Percentiles rank a stretch among this genome's conserved stretches.
Conservation (phyloP, 2,329 filamentous ascomycete genomes). For the Fusarium sp. region DNA sequence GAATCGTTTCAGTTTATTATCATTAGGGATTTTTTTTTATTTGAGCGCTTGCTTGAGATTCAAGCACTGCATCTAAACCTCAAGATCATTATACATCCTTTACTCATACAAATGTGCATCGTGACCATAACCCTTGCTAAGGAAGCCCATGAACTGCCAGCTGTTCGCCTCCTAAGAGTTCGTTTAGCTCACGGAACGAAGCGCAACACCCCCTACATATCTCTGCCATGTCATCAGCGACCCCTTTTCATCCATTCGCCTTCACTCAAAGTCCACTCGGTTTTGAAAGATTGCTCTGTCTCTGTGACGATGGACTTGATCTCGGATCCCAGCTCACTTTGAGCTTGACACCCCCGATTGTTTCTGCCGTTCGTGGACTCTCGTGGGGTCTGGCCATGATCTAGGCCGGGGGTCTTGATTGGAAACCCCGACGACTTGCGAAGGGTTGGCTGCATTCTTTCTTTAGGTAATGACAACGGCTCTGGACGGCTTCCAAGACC, state of each 20-base stretch:
- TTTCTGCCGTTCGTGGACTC: not conserved
- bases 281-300: conserved; percentile 17
- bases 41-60: not conserved
- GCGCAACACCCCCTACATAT: not conserved
- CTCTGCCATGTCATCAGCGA: not conserved
- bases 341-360: not conserved
- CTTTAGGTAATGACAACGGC: not conserved
- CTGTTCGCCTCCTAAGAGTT: not conserved
- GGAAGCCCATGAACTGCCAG: not conserved
- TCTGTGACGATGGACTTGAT: not conserved
- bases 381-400: not conserved
- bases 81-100: not conserved
- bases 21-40: not conserved
- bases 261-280: conserved; percentile 30
- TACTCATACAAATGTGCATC: not conserved
- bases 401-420: not conserved
- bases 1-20: not conserved
- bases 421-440: not conserved
- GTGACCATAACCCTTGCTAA: not conserved
- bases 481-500: not conserved
- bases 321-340: not conserved
- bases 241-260: conserved; percentile 28
- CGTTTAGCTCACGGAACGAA: not conserved
- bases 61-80: not conserved
- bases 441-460: not conserved